A percentile compares a stretch with the other conserved stretches of the same genome.
These are phyloP conservation scores for Amylocarpus encephaloides DNA, from an alignment of 2,329 filamentous ascomycete genomes.

Conservation along the genomic window DNA sequence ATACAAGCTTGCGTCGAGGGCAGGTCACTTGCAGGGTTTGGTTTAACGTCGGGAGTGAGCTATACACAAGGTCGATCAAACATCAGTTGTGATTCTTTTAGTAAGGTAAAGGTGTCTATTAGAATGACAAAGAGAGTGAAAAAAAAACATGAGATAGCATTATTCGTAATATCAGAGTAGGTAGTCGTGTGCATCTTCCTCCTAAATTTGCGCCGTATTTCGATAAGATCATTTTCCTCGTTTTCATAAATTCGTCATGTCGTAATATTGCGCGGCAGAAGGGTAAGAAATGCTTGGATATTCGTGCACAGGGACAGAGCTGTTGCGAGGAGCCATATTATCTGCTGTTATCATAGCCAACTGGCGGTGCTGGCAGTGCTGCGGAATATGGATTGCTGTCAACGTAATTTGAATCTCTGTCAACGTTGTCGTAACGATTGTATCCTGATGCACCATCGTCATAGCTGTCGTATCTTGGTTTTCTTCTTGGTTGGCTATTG, in stretches of 20 bases:
- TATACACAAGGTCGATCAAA: slow-evolving; percentile 22
- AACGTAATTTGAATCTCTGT: slow-evolving; percentile 36
- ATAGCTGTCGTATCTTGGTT: slow-evolving; percentile 12
- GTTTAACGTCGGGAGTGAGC: slow-evolving; percentile 23
- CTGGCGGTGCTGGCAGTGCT: slow-evolving; percentile 29
- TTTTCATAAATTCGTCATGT: neutral
- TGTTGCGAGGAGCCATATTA: neutral
- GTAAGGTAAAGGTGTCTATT: slow-evolving; percentile 16
- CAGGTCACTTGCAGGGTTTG: slow-evolving; percentile 23
- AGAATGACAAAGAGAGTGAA: slow-evolving; percentile 8
- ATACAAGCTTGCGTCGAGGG: slow-evolving; percentile 24
- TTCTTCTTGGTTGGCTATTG: slow-evolving; percentile 28
- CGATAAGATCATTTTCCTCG: neutral
- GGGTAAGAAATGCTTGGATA: neutral
- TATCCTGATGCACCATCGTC: slow-evolving; percentile 10
- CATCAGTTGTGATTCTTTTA: slow-evolving; percentile 28
- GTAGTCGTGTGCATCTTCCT: neutral
- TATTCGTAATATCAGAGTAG: too few relatives aligned
- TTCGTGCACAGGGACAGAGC: neutral
- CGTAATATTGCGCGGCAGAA: neutral
- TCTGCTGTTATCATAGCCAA: slow-evolving; percentile 23
- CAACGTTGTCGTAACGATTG: slow-evolving; percentile 24
- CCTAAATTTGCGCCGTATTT: neutral
- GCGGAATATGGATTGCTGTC: slow-evolving; percentile 41
- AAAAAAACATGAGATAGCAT: neutral